phyloP scores from a whole-genome alignment of 352 stramenopile genomes.

The Globisporangium viniferum region DNA sequence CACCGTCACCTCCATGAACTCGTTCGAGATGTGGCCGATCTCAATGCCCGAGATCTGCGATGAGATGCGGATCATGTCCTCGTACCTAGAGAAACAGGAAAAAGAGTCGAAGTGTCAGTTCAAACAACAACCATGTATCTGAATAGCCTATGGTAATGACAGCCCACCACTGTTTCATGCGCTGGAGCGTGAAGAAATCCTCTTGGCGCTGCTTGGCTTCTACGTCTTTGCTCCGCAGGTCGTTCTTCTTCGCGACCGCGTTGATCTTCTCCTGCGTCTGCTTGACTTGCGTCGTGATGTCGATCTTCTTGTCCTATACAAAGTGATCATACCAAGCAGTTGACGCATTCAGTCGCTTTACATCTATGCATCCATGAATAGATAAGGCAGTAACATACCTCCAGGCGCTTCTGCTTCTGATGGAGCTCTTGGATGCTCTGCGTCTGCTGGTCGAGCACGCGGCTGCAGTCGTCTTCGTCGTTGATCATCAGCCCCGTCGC shows the following conservation, averaged over 20 bases:
- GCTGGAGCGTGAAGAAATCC: conserved; percentile 60
- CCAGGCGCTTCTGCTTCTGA: conserved; percentile 58
- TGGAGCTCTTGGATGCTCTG: conserved; percentile 70
- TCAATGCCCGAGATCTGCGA: conserved; percentile 53
- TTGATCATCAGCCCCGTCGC: conserved; percentile 68
- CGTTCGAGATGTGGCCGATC: conserved; percentile 48
- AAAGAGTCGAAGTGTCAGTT: background rate
- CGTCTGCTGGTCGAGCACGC: conserved; percentile 70
- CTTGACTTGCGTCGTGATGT: conserved; percentile 67
- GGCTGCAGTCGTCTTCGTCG: conserved; percentile 74
- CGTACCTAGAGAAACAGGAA: conserved; percentile 35
- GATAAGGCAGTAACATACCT: conserved; percentile 24
- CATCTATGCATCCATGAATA: background rate
- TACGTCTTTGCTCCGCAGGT: conserved; percentile 60
- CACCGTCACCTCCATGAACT: conserved; percentile 60
- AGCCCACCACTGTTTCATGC: conserved; percentile 71
- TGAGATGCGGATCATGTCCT: conserved; percentile 55
- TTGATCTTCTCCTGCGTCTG: conserved; percentile 53
- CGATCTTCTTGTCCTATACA: conserved; percentile 65
- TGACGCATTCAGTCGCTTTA: background rate
- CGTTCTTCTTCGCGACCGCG: conserved; percentile 63
- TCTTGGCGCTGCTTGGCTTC: conserved; percentile 74
- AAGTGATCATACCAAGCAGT: background rate
- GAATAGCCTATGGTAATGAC: background rate
- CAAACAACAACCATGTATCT: background rate